Base-by-base conservation (phyloP, 108 stramenopile genomes). In the Conticribra guillardii region DNA sequence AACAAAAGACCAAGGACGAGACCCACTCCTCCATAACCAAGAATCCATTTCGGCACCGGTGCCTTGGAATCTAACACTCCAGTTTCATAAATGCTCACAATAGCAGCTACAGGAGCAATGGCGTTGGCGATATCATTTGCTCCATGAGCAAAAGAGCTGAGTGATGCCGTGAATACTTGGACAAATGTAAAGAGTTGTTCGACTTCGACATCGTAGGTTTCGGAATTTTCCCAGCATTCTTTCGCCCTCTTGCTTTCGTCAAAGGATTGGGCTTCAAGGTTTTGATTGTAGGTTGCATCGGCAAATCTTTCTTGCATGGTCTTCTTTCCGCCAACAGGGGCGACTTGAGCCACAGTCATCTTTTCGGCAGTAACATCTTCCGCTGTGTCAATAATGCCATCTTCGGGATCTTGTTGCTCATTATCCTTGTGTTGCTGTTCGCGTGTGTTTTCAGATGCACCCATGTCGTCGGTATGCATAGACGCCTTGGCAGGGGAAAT, bases 41-140 rank as follows among this genome's bases (percentile, higher is more conserved):
- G 69, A 44, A 89, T 61, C 88, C 88, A 89, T 46, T 74, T 63
- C 8, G n/a, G 60, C 15, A 82, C 81, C 1, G 51, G 47, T 1
- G 74, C 3, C 22, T 75, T 54, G 5, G 57, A 41, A 4, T 18
- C 33, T 15, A 84, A 30, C 0, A 37, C 63, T 30, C 82, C 83
- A 21, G 46, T 60, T 7, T 65, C 52, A 71, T 85, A 89, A n/a
- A 87, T 82, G 0, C 52, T 2, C 37, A 81, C 46, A 30, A 86
- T 68, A 21, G 73, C 88, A 45, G 82, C 75, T 33, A 87, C 50
- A 22, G 86, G 86, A 2, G 83, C 87, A 55, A 89, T 82, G 48
- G 83, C 60, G 46, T 89, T 91, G 29, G 85, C 82, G 0, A 85
- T 73, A 37, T 90, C 87, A 66, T 90, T 90, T 5, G 87, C 87